These are phyloP conservation scores for Fulvia fulva DNA, from an alignment of 2,329 filamentous ascomycete genomes.

Conservation along the genomic window DNA sequence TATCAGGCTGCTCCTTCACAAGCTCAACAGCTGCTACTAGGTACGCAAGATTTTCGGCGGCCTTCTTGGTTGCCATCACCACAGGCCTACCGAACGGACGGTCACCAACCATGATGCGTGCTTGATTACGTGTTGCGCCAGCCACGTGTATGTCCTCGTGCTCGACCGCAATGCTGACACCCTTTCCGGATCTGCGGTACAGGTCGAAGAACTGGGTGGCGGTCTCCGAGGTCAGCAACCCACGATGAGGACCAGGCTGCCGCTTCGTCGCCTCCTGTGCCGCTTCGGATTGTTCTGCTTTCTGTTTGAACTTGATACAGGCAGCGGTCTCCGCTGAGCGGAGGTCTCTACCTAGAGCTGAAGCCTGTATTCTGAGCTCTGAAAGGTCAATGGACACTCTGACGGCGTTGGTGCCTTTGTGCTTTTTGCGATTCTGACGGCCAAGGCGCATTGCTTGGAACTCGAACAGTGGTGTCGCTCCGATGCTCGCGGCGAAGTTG, in stretches of 20 bases:
- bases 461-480: constrained; percentile 30
- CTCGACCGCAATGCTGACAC: constrained; percentile 23
- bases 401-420: background rate
- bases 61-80: constrained; percentile 33
- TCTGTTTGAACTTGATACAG: constrained; percentile 37
- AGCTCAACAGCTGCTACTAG: constrained; percentile 37
- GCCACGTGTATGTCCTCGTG: constrained; percentile 7
- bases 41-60: constrained; percentile 34
- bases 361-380: constrained; percentile 35
- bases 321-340: constrained; percentile 36
- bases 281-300: constrained; percentile 32
- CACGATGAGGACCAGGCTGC: background rate
- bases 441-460: constrained; percentile 12
- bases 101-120: constrained; percentile 30
- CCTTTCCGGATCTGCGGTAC: constrained; percentile 23
- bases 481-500: constrained; percentile 42
- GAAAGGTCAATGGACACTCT: constrained; percentile 30
- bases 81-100: constrained; percentile 28
- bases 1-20: constrained; percentile 30
- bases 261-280: constrained; percentile 14
- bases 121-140: constrained; percentile 9
- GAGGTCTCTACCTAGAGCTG: constrained; percentile 26
- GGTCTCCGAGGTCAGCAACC: constrained; percentile 37
- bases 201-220: constrained; percentile 38
- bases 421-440: background rate